phyloP scores from a whole-genome alignment of 2,329 filamentous ascomycete species.

The Phaeomoniella chlamydospora region DNA sequence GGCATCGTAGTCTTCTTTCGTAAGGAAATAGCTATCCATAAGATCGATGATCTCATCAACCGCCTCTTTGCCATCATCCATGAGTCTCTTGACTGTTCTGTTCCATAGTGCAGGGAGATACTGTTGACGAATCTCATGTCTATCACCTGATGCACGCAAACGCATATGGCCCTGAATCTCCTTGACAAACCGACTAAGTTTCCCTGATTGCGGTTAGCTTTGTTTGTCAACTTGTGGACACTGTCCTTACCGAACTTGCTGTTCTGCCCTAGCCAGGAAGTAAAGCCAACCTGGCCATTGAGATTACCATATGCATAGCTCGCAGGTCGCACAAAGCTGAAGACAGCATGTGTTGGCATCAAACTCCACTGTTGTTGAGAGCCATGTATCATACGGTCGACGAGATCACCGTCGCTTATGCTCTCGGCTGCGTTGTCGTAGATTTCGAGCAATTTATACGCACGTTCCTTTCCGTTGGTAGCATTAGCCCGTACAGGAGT shows the following conservation, averaged over 20 bases:
- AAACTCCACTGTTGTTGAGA: conserved; percentile 96
- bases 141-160: conserved; percentile 73
- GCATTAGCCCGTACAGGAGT: conserved; percentile 53
- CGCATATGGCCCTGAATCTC: conserved; percentile 98
- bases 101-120: conserved; percentile 85
- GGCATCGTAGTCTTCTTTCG: conserved; percentile 84
- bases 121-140: conserved; percentile 86
- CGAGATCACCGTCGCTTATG: conserved; percentile 91
- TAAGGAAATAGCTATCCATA: conserved; percentile 96
- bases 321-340: conserved; percentile 84
- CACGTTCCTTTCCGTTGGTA: conserved; percentile 53
- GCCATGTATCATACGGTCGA: conserved; percentile 96
- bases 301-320: conserved; percentile 76
- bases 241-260: conserved; percentile 57
- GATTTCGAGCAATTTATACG: conserved; percentile 72
- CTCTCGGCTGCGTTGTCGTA: conserved; percentile 81
- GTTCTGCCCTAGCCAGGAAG: conserved; percentile 88
- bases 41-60: conserved; percentile 76
- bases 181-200: conserved; percentile 66
- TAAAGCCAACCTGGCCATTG: conserved; percentile 58
- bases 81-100: conserved; percentile 58
- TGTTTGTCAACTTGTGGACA: neutral
- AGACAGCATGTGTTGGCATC: conserved; percentile 92
- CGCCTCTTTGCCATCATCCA: conserved; percentile 65
- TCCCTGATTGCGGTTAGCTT: conserved; percentile 23